phyloP scores from a whole-genome alignment of 805 yeast species.

The Zygosaccharomyces siamensis region DNA sequence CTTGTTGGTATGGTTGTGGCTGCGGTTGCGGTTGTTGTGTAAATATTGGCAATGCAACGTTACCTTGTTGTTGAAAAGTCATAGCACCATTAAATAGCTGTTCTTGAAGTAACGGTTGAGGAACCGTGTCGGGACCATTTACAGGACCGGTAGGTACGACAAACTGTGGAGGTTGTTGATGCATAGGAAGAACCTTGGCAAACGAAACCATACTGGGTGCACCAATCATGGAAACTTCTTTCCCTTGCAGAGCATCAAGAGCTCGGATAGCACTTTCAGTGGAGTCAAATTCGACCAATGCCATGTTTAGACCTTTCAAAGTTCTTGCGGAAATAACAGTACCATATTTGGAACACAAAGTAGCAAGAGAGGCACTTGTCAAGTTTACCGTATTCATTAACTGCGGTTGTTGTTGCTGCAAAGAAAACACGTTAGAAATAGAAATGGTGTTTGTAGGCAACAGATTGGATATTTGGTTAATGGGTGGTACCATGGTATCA shows the following conservation, averaged over 20 bases:
- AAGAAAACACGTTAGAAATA: constrained; percentile 58
- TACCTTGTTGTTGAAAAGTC: constrained; percentile 33
- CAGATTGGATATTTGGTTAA: constrained; percentile 61
- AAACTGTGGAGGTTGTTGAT: constrained; percentile 26
- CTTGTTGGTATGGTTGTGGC: constrained; percentile 13
- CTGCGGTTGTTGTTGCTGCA: constrained; percentile 48
- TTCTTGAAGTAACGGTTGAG: constrained; percentile 32
- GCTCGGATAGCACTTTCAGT: constrained; percentile 77
- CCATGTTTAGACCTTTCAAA: constrained; percentile 45
- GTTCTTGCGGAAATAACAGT: constrained; percentile 55
- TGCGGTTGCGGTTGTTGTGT: constrained; percentile 23
- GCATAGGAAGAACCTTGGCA: constrained; percentile 59
- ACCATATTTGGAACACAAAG: constrained; percentile 61
- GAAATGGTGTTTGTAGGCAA: constrained; percentile 76
- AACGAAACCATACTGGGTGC: constrained; percentile 72
- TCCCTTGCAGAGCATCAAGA: constrained; percentile 70
- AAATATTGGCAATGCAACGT: constrained; percentile 30
- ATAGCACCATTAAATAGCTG: constrained; percentile 33
- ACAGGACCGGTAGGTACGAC: constrained; percentile 11
- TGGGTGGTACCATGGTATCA: constrained; percentile 66
- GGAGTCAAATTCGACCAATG: constrained; percentile 66
- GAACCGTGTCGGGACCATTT: constrained; percentile 9
- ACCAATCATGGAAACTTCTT: constrained; percentile 73
- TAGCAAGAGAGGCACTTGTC: constrained; percentile 46
- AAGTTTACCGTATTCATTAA: constrained; percentile 43